Base-by-base conservation (phyloP, 176 grass and related monocot genomes). In the Paspalum vaginatum region DNA sequence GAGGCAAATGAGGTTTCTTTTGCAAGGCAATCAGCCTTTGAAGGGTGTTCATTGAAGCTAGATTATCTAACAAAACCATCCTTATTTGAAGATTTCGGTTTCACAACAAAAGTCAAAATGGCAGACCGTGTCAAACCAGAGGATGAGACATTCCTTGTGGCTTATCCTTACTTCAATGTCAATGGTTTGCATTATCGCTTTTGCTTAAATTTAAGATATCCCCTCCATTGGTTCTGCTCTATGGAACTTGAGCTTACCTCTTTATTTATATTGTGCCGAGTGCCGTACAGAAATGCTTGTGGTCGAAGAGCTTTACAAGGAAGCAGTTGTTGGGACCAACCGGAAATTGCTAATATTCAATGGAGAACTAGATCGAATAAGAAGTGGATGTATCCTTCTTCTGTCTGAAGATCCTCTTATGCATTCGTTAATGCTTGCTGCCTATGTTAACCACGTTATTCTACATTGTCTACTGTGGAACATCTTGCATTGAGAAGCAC, bases 151-250 rank as follows among this genome's bases (percentile, higher is more conserved):
- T 95, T 98, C 69, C 86, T 98, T 52, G 86, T 98, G 81, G 92
- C 95, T 48, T 98, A 98, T 89, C 95, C 92, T 48, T 95, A 98
- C 81, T 98, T 98, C 86, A 98, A 98, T 91, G 95, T 98, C 78
- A 98, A 98, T 87, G 95, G 92, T 98, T 78, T 48, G 42, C 50
- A 26, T 63, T 84, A 11, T 51, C 63, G 21, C n/a, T 61, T 63
- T 39, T 20, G 43, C 27, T 51, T 51, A 15, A 74, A 8, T 65
- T 70, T 73, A 41, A 72, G 49, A 17, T 81, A 14, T 68, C 42
- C 38, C 26, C 64, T 32, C 25, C 43, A 48, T 9, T 43, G 40
- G 14, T 17, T 42, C 56, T 71, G 39, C 24, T 65, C 11, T 65
- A 51, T 72, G 2, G 57, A 78, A 69, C 77, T 70, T 75, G 38